Conservation (phyloP, 441 rosid species). For the Syzygium malaccense region DNA sequence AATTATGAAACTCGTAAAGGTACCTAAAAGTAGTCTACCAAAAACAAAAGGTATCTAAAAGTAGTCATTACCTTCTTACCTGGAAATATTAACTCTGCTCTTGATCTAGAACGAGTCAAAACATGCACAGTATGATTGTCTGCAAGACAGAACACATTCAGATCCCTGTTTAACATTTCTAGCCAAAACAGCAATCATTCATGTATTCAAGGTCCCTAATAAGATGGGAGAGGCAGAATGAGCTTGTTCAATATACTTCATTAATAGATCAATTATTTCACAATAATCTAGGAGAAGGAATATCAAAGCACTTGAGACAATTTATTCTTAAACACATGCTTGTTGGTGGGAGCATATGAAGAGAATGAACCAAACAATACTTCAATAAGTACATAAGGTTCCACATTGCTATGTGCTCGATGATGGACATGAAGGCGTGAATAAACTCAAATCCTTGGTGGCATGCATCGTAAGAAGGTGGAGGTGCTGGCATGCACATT, state of each 20-base stretch:
- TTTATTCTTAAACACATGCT: not conserved
- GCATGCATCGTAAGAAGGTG: not conserved
- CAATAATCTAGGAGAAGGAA: not conserved
- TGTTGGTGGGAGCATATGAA: not conserved
- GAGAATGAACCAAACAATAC: not conserved
- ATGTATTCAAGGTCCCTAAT: not conserved
- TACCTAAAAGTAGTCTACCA: not conserved
- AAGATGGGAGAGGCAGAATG: not conserved
- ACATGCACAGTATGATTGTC: slow-evolving; percentile 61
- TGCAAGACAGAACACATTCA: slow-evolving; percentile 18
- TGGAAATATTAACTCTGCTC: slow-evolving; percentile 82
- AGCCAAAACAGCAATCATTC: not conserved
- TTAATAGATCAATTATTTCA: not conserved
- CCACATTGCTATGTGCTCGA: not conserved
- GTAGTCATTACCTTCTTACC: slow-evolving; percentile 90
- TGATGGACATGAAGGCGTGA: not conserved
- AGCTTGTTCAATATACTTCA: not conserved
- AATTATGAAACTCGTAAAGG: slow-evolving; percentile 2
- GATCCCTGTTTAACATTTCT: not conserved
- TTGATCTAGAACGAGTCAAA: slow-evolving; percentile 80
- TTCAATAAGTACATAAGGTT: not conserved
- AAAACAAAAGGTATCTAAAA: not conserved
- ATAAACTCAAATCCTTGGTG: not conserved
- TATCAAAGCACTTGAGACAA: not conserved
- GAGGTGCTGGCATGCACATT: not conserved